These are phyloP conservation scores for Luzula sylvatica DNA, from an alignment of 176 grass and related monocot genomes.

Conservation along the genomic window DNA sequence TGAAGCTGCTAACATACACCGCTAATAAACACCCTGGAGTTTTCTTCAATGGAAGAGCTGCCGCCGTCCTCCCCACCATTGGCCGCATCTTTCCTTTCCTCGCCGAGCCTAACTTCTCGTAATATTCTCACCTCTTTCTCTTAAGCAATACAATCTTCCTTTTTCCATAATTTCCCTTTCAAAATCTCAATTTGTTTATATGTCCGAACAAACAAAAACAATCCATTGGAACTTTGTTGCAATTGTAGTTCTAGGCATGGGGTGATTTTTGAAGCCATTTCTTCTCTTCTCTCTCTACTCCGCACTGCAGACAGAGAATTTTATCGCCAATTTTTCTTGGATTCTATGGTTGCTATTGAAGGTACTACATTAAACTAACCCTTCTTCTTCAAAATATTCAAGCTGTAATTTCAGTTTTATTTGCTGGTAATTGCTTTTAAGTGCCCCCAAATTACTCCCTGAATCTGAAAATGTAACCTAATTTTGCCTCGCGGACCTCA, in stretches of 20 bases:
- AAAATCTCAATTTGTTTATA: no score
- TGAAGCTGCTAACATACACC: slow-evolving; percentile 60
- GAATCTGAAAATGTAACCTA: no score
- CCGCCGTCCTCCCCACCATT: slow-evolving; percentile 63
- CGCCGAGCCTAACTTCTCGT: slow-evolving; percentile 61
- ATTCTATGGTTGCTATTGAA: slow-evolving; percentile 61
- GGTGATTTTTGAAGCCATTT: slow-evolving; percentile 52
- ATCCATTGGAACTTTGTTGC: neutral
- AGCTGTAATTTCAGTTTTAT: neutral
- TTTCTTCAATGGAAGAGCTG: slow-evolving; percentile 64
- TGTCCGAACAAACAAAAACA: no score
- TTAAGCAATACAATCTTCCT: neutral
- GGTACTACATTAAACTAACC: slow-evolving; percentile 23
- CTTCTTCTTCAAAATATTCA: neutral
- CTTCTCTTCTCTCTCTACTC: slow-evolving; percentile 73
- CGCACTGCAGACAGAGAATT: slow-evolving; percentile 71
- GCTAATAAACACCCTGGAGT: slow-evolving; percentile 72
- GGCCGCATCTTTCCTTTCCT: slow-evolving; percentile 73
- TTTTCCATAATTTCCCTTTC: no score
- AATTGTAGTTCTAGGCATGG: slow-evolving; percentile 44
- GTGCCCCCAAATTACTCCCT: no score
- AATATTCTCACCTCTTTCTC: slow-evolving; percentile 1
- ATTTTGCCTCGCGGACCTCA: no score
- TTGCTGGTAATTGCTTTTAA: neutral
- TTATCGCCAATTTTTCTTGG: slow-evolving; percentile 83